phyloP scores from a whole-genome alignment of 2,329 filamentous ascomycete genomes.

The Tolypocladium cylindrosporum region DNA sequence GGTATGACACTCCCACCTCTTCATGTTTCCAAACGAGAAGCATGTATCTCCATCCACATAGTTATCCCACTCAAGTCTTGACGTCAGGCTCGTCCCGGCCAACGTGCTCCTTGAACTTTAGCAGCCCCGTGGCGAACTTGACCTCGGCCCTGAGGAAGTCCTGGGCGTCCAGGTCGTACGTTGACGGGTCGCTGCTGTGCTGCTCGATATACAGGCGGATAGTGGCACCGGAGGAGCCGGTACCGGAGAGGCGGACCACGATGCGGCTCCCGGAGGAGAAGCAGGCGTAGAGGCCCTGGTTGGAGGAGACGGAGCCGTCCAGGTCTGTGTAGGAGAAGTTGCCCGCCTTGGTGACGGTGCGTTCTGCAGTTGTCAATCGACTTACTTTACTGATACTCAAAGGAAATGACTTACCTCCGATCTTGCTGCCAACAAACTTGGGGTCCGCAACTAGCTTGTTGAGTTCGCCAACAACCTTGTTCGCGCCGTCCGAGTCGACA shows the following conservation, averaged over 20 bases:
- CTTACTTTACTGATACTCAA: neutral
- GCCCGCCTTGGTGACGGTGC: constrained; percentile 79
- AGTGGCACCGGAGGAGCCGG: constrained; percentile 88
- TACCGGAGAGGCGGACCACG: constrained; percentile 89
- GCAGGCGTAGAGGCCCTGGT: constrained; percentile 90
- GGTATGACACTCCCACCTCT: neutral
- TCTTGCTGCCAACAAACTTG: constrained; percentile 70
- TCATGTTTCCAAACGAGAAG: neutral
- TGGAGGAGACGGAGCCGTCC: constrained; percentile 90
- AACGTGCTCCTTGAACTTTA: constrained; percentile 91
- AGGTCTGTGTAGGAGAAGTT: constrained; percentile 98
- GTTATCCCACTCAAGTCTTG: constrained; percentile 55
- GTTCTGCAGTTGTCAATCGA: constrained; percentile 33
- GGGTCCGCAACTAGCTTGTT: constrained; percentile 65
- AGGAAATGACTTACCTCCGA: constrained; percentile 46
- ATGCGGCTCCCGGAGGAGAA: constrained; percentile 94
- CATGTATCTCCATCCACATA: too few relatives aligned
- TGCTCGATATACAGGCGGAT: constrained; percentile 97
- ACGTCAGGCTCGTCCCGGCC: constrained; percentile 91
- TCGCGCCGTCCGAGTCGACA: constrained; percentile 81
- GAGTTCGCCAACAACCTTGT: constrained; percentile 78
- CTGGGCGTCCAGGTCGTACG: constrained; percentile 75
- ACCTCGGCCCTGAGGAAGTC: constrained; percentile 90
- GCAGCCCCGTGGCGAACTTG: constrained; percentile 68
- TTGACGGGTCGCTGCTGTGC: constrained; percentile 72